These are phyloP conservation scores for Citropsis articulata DNA, from an alignment of 345 rosid genomes.

Conservation along the genomic window DNA sequence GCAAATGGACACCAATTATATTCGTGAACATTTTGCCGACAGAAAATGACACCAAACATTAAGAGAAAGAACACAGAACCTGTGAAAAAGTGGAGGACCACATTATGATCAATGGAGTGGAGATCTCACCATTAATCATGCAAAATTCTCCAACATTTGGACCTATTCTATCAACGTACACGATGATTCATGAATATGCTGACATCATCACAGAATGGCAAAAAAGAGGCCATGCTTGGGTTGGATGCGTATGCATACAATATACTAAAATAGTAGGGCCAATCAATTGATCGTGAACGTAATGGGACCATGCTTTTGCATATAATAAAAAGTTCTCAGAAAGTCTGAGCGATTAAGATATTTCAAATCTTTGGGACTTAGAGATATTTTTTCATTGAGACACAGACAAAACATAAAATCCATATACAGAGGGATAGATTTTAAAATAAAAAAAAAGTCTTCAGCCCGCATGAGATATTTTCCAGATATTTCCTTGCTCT, in stretches of 20 bases:
- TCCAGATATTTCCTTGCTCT: constrained; percentile 19
- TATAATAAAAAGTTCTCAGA: neutral
- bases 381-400: constrained; percentile 1
- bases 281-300: neutral
- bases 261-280: neutral
- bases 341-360: neutral
- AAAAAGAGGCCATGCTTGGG: neutral
- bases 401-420: neutral
- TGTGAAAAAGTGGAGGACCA: neutral
- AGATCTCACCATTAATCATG: neutral
- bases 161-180: neutral
- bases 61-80: neutral
- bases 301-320: neutral
- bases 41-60: neutral
- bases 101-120: neutral
- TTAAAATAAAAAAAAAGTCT: neutral
- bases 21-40: neutral
- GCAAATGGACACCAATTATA: too few relatives aligned
- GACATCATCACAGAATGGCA: neutral
- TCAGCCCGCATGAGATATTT: constrained; percentile 13
- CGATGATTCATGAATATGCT: neutral
- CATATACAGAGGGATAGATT: neutral
- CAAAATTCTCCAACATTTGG: neutral
- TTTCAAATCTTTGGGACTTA: neutral
- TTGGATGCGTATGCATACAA: too few relatives aligned